Percentiles rank a stretch among this genome's conserved stretches.
phyloP scores from a whole-genome alignment of 805 yeast genomes.

The Teunomyces panamensis region DNA sequence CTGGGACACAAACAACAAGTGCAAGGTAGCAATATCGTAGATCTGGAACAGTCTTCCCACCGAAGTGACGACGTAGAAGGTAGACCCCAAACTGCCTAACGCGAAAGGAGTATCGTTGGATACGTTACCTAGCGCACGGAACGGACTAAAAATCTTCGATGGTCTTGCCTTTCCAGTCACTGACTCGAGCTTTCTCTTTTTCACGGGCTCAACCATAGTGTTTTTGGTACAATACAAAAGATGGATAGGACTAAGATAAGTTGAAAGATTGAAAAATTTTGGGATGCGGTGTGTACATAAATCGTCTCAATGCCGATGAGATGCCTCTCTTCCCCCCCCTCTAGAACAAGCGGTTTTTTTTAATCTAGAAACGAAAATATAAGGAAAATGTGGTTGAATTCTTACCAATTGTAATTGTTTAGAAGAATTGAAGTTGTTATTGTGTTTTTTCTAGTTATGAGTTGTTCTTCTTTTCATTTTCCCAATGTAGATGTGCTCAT shows the following conservation, averaged over 20 bases:
- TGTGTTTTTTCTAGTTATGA: too few relatives aligned
- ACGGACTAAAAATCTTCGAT: constrained; percentile 71
- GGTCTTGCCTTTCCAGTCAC: constrained; percentile 12
- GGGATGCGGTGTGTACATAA: constrained; percentile 1
- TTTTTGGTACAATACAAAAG: background rate
- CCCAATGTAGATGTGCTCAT: background rate
- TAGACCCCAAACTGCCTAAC: constrained; percentile 81
- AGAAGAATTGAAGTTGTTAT: too few relatives aligned
- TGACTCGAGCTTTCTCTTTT: constrained; percentile 23
- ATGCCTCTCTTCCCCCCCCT: background rate
- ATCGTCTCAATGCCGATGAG: background rate
- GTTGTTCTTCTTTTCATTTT: background rate
- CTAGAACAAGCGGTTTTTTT: too few relatives aligned
- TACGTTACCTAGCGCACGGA: constrained; percentile 85
- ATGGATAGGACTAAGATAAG: background rate
- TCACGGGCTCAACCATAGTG: constrained; percentile 23
- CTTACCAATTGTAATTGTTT: background rate
- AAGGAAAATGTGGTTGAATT: background rate
- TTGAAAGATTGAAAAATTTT: background rate
- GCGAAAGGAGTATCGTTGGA: constrained; percentile 84
- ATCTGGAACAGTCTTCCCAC: constrained; percentile 91
- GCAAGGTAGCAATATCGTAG: constrained; percentile 85
- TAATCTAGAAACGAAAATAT: background rate
- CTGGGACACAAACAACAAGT: constrained; percentile 80
- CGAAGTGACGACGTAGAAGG: constrained; percentile 83